Evolutionary conservation across 176 grass and related monocot genomes (phyloP).

Genomic region (Juncus effusus): DNA sequence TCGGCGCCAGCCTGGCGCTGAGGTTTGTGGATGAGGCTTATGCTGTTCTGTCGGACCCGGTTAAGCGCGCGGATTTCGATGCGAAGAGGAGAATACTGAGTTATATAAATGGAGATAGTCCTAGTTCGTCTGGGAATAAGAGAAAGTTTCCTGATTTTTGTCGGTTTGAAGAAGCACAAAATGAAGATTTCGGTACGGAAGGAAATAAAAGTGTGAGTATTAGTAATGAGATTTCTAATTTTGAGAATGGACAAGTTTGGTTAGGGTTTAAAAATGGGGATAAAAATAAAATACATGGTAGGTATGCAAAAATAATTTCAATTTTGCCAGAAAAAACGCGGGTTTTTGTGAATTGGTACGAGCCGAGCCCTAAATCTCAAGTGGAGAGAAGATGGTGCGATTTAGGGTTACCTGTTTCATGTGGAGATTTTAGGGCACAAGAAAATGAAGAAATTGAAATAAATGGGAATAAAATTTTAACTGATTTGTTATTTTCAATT

Average conservation of each 20-base stretch:
- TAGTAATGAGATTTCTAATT: constrained; percentile 24
- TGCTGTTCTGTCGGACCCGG: constrained; percentile 39
- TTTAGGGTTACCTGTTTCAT: constrained; percentile 52
- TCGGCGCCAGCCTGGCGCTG: constrained; percentile 37
- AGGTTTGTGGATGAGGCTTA: constrained; percentile 47
- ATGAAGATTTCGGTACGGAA: constrained; percentile 27
- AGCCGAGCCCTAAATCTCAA: constrained; percentile 44
- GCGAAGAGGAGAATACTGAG: constrained; percentile 10
- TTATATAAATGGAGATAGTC: not conserved
- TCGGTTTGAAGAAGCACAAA: constrained; percentile 15
- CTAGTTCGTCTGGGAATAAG: constrained; percentile 23
- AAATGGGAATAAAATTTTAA: constrained; percentile 41
- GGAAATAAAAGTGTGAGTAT: constrained; percentile 32
- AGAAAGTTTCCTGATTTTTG: constrained; percentile 13
- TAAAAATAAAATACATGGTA: constrained; percentile 44
- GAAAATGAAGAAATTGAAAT: constrained; percentile 23
- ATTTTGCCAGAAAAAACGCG: constrained; percentile 39
- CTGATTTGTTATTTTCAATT: constrained; percentile 35
- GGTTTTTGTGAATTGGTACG: constrained; percentile 61
- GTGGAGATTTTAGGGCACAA: constrained; percentile 48
- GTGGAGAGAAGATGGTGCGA: constrained; percentile 48
- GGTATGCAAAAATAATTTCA: constrained; percentile 49
- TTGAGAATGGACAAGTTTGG: constrained; percentile 57
- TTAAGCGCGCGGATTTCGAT: constrained; percentile 39
- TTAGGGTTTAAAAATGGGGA: constrained; percentile 50